Conservation (phyloP, 1,139 yeast genomes). For the Scheffersomyces illinoinensis region DNA sequence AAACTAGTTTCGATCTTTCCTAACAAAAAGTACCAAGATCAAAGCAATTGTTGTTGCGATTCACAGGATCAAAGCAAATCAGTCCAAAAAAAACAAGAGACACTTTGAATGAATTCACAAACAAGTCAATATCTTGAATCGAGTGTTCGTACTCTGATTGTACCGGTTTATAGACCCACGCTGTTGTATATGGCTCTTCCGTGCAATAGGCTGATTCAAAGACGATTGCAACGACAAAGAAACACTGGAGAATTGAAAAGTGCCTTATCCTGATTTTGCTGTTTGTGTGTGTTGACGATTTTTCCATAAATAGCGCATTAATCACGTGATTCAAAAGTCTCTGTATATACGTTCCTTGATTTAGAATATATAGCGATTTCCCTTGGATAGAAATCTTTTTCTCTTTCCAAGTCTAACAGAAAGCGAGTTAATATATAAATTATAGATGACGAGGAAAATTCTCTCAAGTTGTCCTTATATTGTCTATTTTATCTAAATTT, state of each 20-base stretch:
- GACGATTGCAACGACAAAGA: neutral
- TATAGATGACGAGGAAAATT: too few relatives aligned
- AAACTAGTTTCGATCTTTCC: neutral
- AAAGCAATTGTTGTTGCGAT: neutral
- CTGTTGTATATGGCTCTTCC: neutral
- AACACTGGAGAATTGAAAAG: neutral
- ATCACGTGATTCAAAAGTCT: neutral
- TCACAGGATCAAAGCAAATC: neutral
- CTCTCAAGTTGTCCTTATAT: too few relatives aligned
- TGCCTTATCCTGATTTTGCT: neutral
- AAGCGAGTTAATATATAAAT: too few relatives aligned
- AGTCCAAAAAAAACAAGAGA: neutral
- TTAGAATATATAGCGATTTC: too few relatives aligned
- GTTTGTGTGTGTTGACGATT: conserved; percentile 7
- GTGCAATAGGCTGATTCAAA: neutral
- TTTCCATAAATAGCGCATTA: conserved; percentile 1
- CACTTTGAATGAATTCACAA: neutral
- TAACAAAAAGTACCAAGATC: neutral
- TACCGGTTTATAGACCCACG: neutral
- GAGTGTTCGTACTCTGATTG: neutral
- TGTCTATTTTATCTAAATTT: too few relatives aligned
- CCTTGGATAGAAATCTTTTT: too few relatives aligned
- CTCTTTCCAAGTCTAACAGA: too few relatives aligned
- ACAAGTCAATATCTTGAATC: neutral
- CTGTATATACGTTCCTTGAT: too few relatives aligned